Evolutionary conservation across 2,329 filamentous ascomycete species (phyloP), one percentile per base, ranked within the genome.

Genomic region (Microdochium trichocladiopsis): DNA sequence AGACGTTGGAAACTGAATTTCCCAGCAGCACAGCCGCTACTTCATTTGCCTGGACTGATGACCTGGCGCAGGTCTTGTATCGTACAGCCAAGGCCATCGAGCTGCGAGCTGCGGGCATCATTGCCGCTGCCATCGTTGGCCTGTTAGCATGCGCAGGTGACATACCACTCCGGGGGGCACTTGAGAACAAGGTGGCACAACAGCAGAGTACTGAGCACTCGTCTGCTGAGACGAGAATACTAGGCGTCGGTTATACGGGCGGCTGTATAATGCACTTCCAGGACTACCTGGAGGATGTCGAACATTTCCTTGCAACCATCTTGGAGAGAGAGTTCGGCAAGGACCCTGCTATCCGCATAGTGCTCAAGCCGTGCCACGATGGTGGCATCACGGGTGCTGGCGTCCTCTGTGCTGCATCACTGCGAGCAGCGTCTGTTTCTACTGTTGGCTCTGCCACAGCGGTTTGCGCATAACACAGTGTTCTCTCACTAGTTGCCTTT

Each of bases 241-340:
- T 93, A 25, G 83, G 89, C 1, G 86, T 92, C 22, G 88, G 88
- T 1, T 92, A 90, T 63, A 90, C 88, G 0, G 88, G 88, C 28
- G 86, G 87, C 6, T 90, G 88, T 61, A 92, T 92, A 54, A 80
- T 84, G n/a, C 83, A 88, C 61, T 90, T 90, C 61, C 87, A 88
- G 48, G 79, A 87, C 59, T 91, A 89, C 67, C 73, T 88, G 43
- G 69, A 73, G 47, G 85, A 87, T 60, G 90, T 86, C 57, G 87
- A 91, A 65, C 61, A 69, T 14, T 87, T 87, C 62, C 75, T 92
- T 49, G 83, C 90, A 60, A 63, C 68, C 22, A 69, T 83, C 11
- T 59, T 83, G 50, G 58, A 61, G 16, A 56, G 63, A 25, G 73
- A 76, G 50, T 74, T 73, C 50, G 64, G 63, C 3, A 55, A 59